Percentiles rank a stretch among this genome's conserved stretches.
phyloP scores from a whole-genome alignment of 495 filamentous ascomycete genomes.

The Podospora fimiseda region DNA sequence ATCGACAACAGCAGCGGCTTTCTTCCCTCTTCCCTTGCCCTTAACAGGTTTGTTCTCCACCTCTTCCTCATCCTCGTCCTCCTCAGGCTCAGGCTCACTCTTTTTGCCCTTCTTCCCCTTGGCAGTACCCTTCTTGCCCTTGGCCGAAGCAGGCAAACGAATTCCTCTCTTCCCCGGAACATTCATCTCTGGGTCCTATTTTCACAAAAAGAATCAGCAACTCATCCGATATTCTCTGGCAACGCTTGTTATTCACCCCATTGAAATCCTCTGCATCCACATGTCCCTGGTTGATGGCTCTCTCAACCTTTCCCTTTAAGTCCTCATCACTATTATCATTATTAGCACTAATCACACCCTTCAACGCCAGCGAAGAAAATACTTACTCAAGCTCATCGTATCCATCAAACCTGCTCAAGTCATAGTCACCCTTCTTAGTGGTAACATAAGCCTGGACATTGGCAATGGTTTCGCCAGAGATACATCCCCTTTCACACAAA shows the following conservation, averaged over 20 bases:
- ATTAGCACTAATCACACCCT: no score
- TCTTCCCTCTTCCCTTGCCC: not conserved
- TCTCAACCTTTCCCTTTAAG: conserved; percentile 53
- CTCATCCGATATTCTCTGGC: conserved; percentile 9
- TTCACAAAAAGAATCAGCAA: not conserved
- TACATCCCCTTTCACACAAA: conserved; percentile 84
- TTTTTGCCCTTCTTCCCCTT: conserved; percentile 15
- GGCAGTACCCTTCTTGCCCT: conserved; percentile 32
- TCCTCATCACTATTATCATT: conserved; percentile 44
- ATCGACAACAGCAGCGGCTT: not conserved
- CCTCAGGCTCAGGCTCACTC: conserved; percentile 22
- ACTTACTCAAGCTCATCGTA: conserved; percentile 58
- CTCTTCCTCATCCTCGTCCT: conserved; percentile 23
- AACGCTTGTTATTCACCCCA: conserved; percentile 50
- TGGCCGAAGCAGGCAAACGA: conserved; percentile 35
- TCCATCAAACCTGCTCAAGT: conserved; percentile 55
- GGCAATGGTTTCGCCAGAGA: conserved; percentile 56
- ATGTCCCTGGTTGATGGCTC: conserved; percentile 61
- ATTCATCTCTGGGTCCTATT: conserved; percentile 62
- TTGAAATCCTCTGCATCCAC: conserved; percentile 73
- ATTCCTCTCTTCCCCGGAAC: conserved; percentile 60
- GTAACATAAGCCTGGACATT: conserved; percentile 45
- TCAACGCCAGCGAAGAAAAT: no score
- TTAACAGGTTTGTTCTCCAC: conserved; percentile 18
- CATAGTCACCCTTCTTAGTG: conserved; percentile 29